Evolutionary conservation across 805 yeast species (phyloP), one percentile per base, ranked within the genome.

Genomic region (Schwanniomyces polymorphus): DNA sequence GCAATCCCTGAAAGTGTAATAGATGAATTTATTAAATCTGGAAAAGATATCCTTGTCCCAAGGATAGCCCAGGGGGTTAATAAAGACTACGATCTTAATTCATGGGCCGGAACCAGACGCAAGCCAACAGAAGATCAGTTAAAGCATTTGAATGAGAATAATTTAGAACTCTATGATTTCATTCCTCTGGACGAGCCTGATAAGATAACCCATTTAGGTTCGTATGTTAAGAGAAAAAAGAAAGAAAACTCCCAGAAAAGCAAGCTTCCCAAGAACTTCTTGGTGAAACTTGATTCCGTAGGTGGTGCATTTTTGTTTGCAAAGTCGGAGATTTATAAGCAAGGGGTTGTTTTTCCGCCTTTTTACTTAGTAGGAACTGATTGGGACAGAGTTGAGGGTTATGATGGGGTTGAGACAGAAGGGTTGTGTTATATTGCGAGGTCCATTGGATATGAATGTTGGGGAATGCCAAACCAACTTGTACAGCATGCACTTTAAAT

Each of bases 381-480:
- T 2, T 78, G 81, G 81, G 64, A 59, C 1, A 54, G 78, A 44
- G 44, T 50, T 1, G 82, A 76, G 56, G 82, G 82, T 1, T 78
- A 68, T 47, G 82, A 78, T 56, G 82, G 82, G 3, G 75, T 78
- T 29, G 82, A 78, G 55, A 77, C 82, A 4, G 82, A 78, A 57
- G 82, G 83, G 1, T 43, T 78, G 11, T 78, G 83, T 46, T 78
- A 76, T 48, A 59, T 68, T 42, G 81, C 81, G 1, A 69, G 63
- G 47, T 54, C 64, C 0, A 58, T 76, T 33, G 80, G 80, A 1
- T 78, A 74, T 51, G 47, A 58, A 17, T 78, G 83, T 55, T 75
- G 74, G 72, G 82, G 76, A 2, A 65, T 74, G 70, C 82, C 82
- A 7, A 75, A 76, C 49, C 41, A 72, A 38, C 64, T 74, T 4